Conservation (phyloP, 306 rosid genomes). For the Pterocarpus santalinus region DNA sequence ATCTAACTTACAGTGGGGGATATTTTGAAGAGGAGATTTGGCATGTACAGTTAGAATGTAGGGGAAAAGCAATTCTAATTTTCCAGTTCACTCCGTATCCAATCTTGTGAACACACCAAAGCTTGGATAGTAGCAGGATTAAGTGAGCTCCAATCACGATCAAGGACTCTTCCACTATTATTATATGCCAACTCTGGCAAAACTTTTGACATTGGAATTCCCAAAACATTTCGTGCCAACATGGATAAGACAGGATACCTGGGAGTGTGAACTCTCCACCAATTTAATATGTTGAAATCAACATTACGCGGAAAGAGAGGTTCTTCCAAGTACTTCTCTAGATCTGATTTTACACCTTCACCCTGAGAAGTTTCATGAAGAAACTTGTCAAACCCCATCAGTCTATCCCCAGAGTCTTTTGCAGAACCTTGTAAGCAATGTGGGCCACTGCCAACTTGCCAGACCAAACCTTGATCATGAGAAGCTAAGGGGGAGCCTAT, state of each 20-base stretch:
- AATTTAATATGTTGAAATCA: slow-evolving; percentile 81
- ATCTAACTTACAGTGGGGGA: slow-evolving; percentile 44
- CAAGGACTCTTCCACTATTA: slow-evolving; percentile 65
- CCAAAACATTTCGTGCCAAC: slow-evolving; percentile 95
- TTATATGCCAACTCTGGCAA: slow-evolving; percentile 68
- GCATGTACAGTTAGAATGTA: slow-evolving; percentile 52
- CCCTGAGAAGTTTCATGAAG: slow-evolving; percentile 84
- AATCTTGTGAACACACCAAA: slow-evolving; percentile 93
- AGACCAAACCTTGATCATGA: slow-evolving; percentile 76
- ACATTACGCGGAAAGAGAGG: slow-evolving; percentile 90
- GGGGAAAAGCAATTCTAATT: slow-evolving; percentile 55
- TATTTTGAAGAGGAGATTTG: slow-evolving; percentile 43
- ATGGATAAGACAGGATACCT: slow-evolving; percentile 93
- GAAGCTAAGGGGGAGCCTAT: slow-evolving; percentile 81
- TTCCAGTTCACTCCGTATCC: slow-evolving; percentile 95
- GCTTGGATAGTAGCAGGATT: slow-evolving; percentile 82
- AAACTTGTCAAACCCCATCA: slow-evolving; percentile 93
- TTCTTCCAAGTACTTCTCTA: slow-evolving; percentile 95
- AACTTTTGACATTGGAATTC: slow-evolving; percentile 85
- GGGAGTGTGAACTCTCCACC: slow-evolving; percentile 99
- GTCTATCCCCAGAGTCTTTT: slow-evolving; percentile 81
- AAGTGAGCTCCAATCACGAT: slow-evolving; percentile 81
- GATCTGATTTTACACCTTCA: slow-evolving; percentile 84
- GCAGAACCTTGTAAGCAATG: slow-evolving; percentile 61
- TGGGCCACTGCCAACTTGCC: slow-evolving; percentile 73